Evolutionary conservation across 176 grass and related monocot species (phyloP), one percentile per base, ranked within the genome.

Genomic region (Oryza glaberrima): DNA sequence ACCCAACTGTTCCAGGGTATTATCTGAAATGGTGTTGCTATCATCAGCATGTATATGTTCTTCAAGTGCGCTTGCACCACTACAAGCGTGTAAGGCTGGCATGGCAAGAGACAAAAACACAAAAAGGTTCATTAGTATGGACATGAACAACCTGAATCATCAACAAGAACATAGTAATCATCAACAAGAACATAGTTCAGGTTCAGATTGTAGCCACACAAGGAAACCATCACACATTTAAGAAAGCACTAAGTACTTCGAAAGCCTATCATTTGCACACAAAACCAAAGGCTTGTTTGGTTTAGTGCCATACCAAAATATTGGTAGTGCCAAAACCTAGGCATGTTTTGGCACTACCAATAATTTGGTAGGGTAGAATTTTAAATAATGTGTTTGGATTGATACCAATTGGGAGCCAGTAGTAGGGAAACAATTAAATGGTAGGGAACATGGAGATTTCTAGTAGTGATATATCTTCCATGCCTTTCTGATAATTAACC

Each of bases 21-120:
- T 49, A 66, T 86, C 80, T 76, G 86, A 67, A 72, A 78, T 45
- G 38, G 72, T 81, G 63, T 80, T 72, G 76, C 70, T 89, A 63
- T 51, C 84, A 72, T 66, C 88, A 80, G 49, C 23, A 71, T 40
- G 70, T 9, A 10, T 56, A 81, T 44, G 84, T 54, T 77, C 85
- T 84, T 87, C 89, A 54, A 22, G 43, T 52, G 54, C 4, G 0
- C 77, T 76, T 43, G 23, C 51, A 45, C 64, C 80, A 84, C 67
- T 76, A 45, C 63, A 91, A 63, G 71, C 9, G 46, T 84, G 82
- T 84, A 61, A 35, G 64, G 34, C 78, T 83, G 81, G n/a, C 25
- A 72, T 72, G 74, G 76, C 41, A 83, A 54, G 51, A 82, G 13
- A 70, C 9, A 48, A 3, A 70, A 47, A 28, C 10, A 78, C 19